Evolutionary conservation across 306 rosid species (phyloP), one percentile per base, ranked within the genome.

Genomic region (Bauhinia variegata): DNA sequence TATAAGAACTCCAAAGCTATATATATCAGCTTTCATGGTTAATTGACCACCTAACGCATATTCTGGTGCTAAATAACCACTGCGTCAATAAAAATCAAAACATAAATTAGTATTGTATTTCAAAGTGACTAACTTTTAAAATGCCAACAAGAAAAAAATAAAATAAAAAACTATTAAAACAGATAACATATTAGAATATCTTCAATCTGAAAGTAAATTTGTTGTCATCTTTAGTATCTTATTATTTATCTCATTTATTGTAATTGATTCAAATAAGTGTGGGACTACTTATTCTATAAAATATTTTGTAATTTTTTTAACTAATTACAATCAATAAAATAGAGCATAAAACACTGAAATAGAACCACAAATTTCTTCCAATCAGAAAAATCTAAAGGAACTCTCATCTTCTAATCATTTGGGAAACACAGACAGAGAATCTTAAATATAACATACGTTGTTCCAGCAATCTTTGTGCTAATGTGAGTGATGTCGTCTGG

Each of bases 41-140:
- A 95, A 76, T 67, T 83, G 99, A 54, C 99, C 99, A 41, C 95
- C 97, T 70, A 95, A 43, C 43, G 96, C 97, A 84, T 95, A 95
- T 70, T 95, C 99, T 0, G 99, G 99, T 59, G 99, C 99, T 65
- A 95, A 82, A 79, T 95, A 95, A 54, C 99, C 99, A 11, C 99
- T 95, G 85, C 41, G 69, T 4, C 53, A 12, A 81, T 58, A 11
- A 52, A 78, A 66, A 72, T 51, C 60, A 70, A 78, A 71, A 37
- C 65, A 63, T 6, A 9, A 68, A 19, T 65, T 19, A 55, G 43
- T 57, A 18, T 18, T 11, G n/a, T 41, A 63, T 53, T 18, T 38
- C 44, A 52, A 32, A 7, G 73, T 28, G 66, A 61, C 10, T 43
- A 55, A 61, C 16, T 75, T 63, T 48, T 0, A 3, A 49, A 68